These are phyloP conservation scores for Paxillus ammoniavirescens DNA, from an alignment of 768 basidiomycete species.

Conservation along the genomic window DNA sequence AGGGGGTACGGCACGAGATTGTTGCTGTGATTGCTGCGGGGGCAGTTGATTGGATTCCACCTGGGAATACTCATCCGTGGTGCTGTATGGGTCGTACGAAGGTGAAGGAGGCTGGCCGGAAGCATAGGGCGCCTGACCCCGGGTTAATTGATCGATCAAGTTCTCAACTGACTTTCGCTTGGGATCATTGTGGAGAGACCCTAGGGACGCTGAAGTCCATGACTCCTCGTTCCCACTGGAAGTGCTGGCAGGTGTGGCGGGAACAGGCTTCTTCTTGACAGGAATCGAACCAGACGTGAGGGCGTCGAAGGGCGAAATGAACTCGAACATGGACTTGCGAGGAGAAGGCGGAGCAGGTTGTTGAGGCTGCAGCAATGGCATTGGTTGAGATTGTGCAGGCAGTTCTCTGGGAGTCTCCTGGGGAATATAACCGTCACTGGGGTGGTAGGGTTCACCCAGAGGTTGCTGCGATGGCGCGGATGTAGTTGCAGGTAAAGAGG, in stretches of 20 bases:
- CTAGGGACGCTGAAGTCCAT: conserved; percentile 43
- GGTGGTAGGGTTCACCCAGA: conserved; percentile 32
- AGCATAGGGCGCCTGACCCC: conserved; percentile 37
- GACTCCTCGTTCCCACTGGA: conserved; percentile 57
- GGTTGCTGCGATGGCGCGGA: conserved; percentile 46
- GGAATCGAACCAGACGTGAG: conserved; percentile 47
- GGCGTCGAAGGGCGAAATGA: conserved; percentile 82
- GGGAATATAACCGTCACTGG: conserved; percentile 35
- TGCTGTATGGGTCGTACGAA: conserved; percentile 34
- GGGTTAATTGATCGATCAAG: conserved; percentile 69
- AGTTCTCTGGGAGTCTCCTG: conserved; percentile 28
- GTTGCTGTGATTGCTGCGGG: conserved; percentile 25
- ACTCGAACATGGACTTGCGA: conserved; percentile 83
- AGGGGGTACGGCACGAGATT: conserved; percentile 42
- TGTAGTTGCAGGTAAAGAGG: conserved; percentile 32
- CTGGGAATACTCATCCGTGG: conserved; percentile 47
- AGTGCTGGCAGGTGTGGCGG: conserved; percentile 38
- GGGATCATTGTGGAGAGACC: conserved; percentile 37
- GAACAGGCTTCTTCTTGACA: conserved; percentile 72
- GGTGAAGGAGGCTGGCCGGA: conserved; percentile 38
- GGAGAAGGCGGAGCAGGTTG: conserved; percentile 62
- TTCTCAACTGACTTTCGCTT: conserved; percentile 86
- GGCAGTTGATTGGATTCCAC: conserved; percentile 30
- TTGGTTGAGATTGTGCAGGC: conserved; percentile 18
- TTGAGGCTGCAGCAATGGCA: conserved; percentile 25